These are phyloP conservation scores for Crithidia sp. DNA, from an alignment of 208 protist genomes.

Conservation along the genomic window DNA sequence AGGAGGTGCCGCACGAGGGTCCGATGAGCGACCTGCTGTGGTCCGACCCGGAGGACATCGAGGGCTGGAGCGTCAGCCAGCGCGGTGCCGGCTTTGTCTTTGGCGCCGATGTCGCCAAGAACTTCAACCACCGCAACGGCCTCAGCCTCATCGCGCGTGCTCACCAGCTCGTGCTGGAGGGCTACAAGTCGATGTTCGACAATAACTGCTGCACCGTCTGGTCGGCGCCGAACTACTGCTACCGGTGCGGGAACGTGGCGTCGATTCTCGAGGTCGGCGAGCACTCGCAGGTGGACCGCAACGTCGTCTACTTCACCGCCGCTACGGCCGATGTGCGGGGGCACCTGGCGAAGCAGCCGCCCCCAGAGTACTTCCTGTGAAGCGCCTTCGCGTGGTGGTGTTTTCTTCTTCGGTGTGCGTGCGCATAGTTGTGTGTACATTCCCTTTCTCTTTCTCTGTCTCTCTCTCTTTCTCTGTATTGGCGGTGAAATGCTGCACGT, in stretches of 20 bases:
- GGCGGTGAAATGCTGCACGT: no score
- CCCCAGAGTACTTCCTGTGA: slow-evolving; percentile 78
- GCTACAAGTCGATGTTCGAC: slow-evolving; percentile 95
- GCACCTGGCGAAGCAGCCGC: slow-evolving; percentile 86
- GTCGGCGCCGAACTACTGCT: slow-evolving; percentile 97
- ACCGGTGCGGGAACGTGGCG: slow-evolving; percentile 95
- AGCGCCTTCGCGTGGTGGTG: neutral
- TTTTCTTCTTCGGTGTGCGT: slow-evolving; percentile 1
- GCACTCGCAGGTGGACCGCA: slow-evolving; percentile 68
- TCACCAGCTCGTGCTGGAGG: slow-evolving; percentile 94
- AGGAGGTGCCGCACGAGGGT: slow-evolving; percentile 92
- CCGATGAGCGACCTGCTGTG: slow-evolving; percentile 90
- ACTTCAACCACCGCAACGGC: slow-evolving; percentile 89
- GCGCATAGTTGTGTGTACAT: no score
- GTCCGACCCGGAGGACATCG: slow-evolving; percentile 94
- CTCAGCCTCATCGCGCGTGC: slow-evolving; percentile 89
- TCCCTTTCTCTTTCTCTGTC: no score
- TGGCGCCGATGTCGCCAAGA: slow-evolving; percentile 73
- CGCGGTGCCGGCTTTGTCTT: slow-evolving; percentile 92
- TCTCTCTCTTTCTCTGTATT: no score
- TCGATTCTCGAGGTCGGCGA: slow-evolving; percentile 94
- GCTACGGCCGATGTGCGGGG: slow-evolving; percentile 77
- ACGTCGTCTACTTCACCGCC: slow-evolving; percentile 81
- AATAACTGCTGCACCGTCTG: slow-evolving; percentile 94
- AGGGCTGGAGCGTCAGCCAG: slow-evolving; percentile 83